Evolutionary conservation across 192 early-diverging fungal genomes (phyloP), one percentile per base, ranked within the genome.

Genomic region (Rhizoclosmatium globosum): DNA sequence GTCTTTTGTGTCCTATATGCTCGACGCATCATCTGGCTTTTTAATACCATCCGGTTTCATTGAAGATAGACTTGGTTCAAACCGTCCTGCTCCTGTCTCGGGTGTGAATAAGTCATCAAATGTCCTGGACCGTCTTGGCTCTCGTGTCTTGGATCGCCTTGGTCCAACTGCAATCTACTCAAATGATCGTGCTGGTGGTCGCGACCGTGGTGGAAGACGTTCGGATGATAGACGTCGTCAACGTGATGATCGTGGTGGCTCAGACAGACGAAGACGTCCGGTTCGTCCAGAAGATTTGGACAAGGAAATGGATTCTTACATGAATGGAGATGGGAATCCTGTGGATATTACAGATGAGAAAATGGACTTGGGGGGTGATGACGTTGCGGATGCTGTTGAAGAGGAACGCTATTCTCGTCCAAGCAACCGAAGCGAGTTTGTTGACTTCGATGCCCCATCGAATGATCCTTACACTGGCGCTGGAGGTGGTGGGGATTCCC

Each of bases 301-400:
- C 47, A 31, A 43, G 45, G 62, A 76, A 53, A 76, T 76, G 74
- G 74, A 76, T 38, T 2, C 64, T 4, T 76, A 76, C 64, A 53
- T 76, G 64, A 76, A 23, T 38, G 74, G 74, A 4, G 74, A 76
- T 23, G 74, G 74, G 3, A 50, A 75, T 31, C 73, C 73, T n/a
- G 67, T 68, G 9, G 47, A 13, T 38, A 21, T 71, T 13, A 48
- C 31, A n/a, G 6, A 7, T 7, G 69, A 71, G 1, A 46, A 71
- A 50, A 67, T 67, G 45, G 41, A 41, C 13, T 13, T 53, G 23
- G 74, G 31, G 21, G 64, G 66, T n/a, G 45, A n/a, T 43, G 47
- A 65, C 31, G 19, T 6, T 53, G 59, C 17, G 4, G 58, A 45
- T 44, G n/a, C 7, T 59, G 70, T 38, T 39, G 53, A 56, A 56